These are phyloP conservation scores for Eimeria necatrix DNA, from an alignment of 169 alveolate genomes.

Conservation along the genomic window DNA sequence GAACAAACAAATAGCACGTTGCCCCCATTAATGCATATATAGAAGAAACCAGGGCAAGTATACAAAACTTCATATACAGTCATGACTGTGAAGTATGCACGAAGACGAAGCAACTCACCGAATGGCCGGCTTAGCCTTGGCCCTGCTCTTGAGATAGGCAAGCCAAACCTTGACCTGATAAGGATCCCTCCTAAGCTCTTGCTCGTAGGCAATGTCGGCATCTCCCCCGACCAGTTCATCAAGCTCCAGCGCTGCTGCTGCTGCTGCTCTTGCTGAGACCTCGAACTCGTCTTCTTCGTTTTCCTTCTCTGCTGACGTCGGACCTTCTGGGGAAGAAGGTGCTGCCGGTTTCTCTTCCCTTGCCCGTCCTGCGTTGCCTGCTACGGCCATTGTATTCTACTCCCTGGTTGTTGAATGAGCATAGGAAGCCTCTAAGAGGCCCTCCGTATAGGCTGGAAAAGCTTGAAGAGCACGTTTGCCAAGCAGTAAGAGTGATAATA, in stretches of 20 bases:
- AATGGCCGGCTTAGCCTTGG: constrained; percentile 55
- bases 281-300: neutral
- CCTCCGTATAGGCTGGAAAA: too few relatives aligned
- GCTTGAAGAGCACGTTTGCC: too few relatives aligned
- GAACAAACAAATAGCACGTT: too few relatives aligned
- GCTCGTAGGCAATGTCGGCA: constrained; percentile 78
- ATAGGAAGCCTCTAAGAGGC: too few relatives aligned
- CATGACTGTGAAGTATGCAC: neutral
- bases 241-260: constrained; percentile 13
- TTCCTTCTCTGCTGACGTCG: neutral
- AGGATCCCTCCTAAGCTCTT: constrained; percentile 80
- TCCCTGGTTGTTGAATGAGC: too few relatives aligned
- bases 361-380: neutral
- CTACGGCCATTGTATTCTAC: constrained; percentile 6
- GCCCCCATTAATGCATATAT: too few relatives aligned
- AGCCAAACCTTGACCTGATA: constrained; percentile 78
- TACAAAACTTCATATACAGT: neutral
- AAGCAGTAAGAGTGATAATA: too few relatives aligned
- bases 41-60: too few relatives aligned
- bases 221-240: constrained; percentile 56
- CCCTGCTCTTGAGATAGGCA: constrained; percentile 70
- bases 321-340: neutral
- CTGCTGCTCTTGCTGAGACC: constrained; percentile 12
- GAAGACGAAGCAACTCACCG: neutral
- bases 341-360: neutral